phyloP scores from a whole-genome alignment of 1,139 yeast species.

The Yamadazyma diddensiae region DNA sequence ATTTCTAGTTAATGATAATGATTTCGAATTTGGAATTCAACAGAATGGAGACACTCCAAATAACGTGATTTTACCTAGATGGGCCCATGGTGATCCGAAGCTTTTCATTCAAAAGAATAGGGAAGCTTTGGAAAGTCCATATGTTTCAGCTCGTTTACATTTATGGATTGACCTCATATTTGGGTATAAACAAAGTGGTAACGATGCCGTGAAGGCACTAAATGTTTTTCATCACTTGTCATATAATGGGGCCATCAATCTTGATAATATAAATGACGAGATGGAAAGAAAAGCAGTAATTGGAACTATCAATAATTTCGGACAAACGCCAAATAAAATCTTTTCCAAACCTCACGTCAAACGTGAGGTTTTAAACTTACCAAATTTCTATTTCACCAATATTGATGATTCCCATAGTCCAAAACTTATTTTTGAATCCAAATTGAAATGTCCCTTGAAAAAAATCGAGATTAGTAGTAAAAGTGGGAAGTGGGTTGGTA shows the following conservation, averaged over 20 bases:
- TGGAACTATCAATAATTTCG: conserved; percentile 85
- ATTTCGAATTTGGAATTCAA: conserved; percentile 63
- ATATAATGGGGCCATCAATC: conserved; percentile 76
- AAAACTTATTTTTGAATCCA: conserved; percentile 33
- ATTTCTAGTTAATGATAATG: conserved; percentile 60
- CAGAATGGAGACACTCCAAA: conserved; percentile 60
- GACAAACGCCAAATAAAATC: conserved; percentile 79
- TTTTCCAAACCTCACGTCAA: conserved; percentile 63
- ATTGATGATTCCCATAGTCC: conserved; percentile 24
- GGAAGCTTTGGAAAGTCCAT: conserved; percentile 78
- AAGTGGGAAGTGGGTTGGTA: conserved; percentile 44
- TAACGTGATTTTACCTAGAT: conserved; percentile 70
- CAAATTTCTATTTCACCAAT: conserved; percentile 31
- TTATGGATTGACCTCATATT: conserved; percentile 82
- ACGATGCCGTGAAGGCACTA: conserved; percentile 57
- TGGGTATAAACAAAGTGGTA: conserved; percentile 76
- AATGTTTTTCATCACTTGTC: conserved; percentile 82
- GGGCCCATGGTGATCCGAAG: conserved; percentile 78
- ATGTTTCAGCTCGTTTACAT: conserved; percentile 71
- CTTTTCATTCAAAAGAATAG: conserved; percentile 70
- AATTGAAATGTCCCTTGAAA: conserved; percentile 31
- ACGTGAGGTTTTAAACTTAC: conserved; percentile 37
- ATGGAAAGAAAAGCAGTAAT: conserved; percentile 71
- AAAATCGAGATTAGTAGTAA: conserved; percentile 38
- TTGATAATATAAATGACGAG: conserved; percentile 70